These are phyloP conservation scores for Yamadazyma sp. DNA, from an alignment of 1,139 yeast genomes.

Conservation along the genomic window DNA sequence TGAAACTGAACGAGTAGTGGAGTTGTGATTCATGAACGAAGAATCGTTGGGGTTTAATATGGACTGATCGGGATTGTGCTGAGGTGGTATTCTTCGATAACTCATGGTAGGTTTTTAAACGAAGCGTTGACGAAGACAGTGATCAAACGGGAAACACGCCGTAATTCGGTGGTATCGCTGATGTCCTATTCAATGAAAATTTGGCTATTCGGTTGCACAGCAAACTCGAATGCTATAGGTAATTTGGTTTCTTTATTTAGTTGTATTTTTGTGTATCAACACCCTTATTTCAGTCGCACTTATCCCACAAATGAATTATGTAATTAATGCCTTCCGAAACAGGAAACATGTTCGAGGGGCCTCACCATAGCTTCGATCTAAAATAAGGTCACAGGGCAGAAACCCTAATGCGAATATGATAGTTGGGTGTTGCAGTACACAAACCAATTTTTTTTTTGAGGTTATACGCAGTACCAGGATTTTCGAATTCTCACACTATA, in stretches of 20 bases:
- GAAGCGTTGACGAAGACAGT: no score
- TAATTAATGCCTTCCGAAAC: neutral
- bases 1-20: slow-evolving; percentile 28
- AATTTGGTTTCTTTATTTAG: neutral
- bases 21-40: slow-evolving; percentile 11
- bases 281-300: neutral
- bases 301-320: no score
- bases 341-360: neutral
- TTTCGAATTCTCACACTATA: slow-evolving; percentile 2
- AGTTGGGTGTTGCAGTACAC: neutral
- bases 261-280: neutral
- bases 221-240: neutral
- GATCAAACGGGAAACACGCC: no score
- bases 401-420: slow-evolving; percentile 4
- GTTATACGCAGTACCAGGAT: slow-evolving; percentile 1
- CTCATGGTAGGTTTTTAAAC: no score
- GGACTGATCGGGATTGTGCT: slow-evolving; percentile 19
- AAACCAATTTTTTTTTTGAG: neutral
- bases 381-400: slow-evolving; percentile 9
- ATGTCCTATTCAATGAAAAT: no score
- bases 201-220: no score
- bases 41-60: slow-evolving; percentile 22
- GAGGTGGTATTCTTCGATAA: slow-evolving; percentile 20
- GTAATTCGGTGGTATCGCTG: no score
- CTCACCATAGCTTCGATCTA: neutral